Conservation (phyloP, 352 stramenopile genomes). For the Phytophthora cajani region DNA sequence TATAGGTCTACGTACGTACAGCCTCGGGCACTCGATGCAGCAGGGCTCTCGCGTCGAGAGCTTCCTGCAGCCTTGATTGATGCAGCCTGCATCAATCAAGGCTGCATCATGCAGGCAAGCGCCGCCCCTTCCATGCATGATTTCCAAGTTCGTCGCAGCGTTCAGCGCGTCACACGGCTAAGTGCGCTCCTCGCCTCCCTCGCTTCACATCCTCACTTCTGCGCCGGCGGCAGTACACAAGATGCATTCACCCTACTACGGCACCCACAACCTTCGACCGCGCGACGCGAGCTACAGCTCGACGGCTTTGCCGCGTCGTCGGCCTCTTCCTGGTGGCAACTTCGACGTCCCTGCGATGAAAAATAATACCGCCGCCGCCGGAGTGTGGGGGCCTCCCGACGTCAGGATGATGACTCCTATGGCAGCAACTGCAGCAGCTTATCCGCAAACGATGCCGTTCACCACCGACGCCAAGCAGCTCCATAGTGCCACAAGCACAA, state of each 20-base stretch:
- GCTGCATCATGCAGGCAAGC: no score
- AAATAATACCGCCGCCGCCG: neutral
- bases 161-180: constrained; percentile 31
- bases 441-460: constrained; percentile 5
- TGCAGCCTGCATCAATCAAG: no score
- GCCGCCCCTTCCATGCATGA: constrained; percentile 27
- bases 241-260: constrained; percentile 20
- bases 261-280: constrained; percentile 14
- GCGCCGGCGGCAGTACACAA: neutral
- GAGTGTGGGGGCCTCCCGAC: neutral
- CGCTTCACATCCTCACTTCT: neutral
- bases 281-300: constrained; percentile 27
- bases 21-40: no score
- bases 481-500: constrained; percentile 27
- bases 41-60: neutral
- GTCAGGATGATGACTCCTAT: neutral
- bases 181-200: constrained; percentile 17
- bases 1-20: no score
- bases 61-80: neutral
- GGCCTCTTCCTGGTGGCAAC: constrained; percentile 20
- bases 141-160: constrained; percentile 12
- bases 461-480: neutral
- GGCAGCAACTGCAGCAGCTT: neutral
- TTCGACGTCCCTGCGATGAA: constrained; percentile 8
- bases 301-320: constrained; percentile 12